These are phyloP conservation scores for Talaromyces ruber DNA, from an alignment of 495 filamentous ascomycete species.

Conservation along the genomic window DNA sequence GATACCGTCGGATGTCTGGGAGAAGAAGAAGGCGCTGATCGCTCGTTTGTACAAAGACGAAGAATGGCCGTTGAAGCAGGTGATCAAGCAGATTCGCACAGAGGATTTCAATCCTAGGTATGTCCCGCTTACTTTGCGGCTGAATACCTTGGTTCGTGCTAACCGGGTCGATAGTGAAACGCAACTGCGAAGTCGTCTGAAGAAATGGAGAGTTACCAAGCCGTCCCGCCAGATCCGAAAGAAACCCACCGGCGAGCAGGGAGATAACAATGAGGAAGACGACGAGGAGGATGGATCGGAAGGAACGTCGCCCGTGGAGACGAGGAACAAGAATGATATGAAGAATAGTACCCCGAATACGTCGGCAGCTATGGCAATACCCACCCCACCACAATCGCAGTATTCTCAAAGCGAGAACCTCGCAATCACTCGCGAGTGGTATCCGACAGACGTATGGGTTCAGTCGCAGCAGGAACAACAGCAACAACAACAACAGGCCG, in stretches of 20 bases:
- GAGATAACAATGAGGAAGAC: constrained; percentile 15
- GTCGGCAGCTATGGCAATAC: background rate
- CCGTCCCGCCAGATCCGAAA: constrained; percentile 39
- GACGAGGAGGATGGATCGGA: constrained; percentile 1
- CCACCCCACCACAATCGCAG: background rate
- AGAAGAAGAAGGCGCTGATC: constrained; percentile 40
- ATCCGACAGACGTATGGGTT: background rate
- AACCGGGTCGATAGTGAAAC: constrained; percentile 27
- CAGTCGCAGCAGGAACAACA: constrained; percentile 5
- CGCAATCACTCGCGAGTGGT: constrained; percentile 4
- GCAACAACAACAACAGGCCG: background rate
- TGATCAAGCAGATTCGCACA: constrained; percentile 40
- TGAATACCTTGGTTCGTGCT: background rate
- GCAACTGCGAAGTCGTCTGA: constrained; percentile 36
- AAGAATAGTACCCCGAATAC: constrained; percentile 10
- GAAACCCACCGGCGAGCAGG: constrained; percentile 26
- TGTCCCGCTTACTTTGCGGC: constrained; percentile 1
- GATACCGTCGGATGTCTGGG: constrained; percentile 41
- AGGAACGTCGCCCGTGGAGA: constrained; percentile 2
- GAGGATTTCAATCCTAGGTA: constrained; percentile 42
- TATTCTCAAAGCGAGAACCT: background rate
- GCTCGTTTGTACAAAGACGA: constrained; percentile 40
- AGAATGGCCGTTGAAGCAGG: constrained; percentile 41
- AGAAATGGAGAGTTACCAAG: constrained; percentile 43
- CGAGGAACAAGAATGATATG: constrained; percentile 1